Evolutionary conservation across 345 rosid genomes (phyloP).

Genomic region (Xanthoceras sorbifolium): DNA sequence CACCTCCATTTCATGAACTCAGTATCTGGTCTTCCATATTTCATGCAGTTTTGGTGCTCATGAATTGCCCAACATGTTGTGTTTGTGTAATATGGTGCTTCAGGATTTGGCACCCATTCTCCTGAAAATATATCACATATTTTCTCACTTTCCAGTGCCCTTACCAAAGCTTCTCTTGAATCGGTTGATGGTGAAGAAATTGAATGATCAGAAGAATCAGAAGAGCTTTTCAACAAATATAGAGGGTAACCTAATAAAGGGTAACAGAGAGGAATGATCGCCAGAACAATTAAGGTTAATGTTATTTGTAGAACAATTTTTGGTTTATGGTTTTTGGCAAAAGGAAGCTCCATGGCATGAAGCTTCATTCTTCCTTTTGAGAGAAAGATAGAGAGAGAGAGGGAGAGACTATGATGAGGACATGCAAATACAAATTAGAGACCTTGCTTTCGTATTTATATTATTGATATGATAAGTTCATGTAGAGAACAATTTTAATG

Average conservation of each 20-base stretch:
- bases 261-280: conserved; percentile 27
- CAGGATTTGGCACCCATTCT: conserved; percentile 73
- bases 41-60: conserved; percentile 93
- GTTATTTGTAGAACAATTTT: conserved; percentile 11
- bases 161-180: background rate
- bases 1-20: conserved; percentile 83
- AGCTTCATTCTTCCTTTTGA: conserved; percentile 16
- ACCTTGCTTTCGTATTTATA: background rate
- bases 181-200: background rate
- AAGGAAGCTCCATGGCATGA: background rate
- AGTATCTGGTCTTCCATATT: conserved; percentile 73
- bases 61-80: conserved; percentile 92
- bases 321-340: background rate
- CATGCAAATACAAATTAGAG: conserved; percentile 9
- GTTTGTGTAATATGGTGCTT: conserved; percentile 88
- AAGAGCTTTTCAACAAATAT: background rate
- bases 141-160: background rate
- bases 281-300: conserved; percentile 23
- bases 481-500: no score
- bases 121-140: conserved; percentile 73
- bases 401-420: background rate
- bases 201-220: background rate
- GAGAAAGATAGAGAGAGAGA: background rate
- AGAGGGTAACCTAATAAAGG: conserved; percentile 2
- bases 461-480: no score